Base-by-base conservation (phyloP, 805 yeast genomes). In the Saccharomycopsis capsularis region DNA sequence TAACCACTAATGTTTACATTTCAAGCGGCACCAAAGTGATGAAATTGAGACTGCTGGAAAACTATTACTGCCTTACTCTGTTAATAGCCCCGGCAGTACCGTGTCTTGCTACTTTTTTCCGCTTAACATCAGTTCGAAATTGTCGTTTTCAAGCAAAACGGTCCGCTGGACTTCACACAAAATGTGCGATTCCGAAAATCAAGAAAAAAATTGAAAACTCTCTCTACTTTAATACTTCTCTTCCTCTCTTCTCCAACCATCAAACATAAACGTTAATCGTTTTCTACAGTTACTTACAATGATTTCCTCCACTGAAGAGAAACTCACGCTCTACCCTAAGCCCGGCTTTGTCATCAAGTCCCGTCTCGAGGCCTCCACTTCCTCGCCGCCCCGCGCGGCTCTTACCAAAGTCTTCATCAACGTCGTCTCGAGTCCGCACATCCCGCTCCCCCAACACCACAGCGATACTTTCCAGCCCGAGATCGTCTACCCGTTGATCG, bases 291-390 rank as follows among this genome's bases (percentile, higher is more conserved):
- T 27, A 7, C 13, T 27, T 27, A 7, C 32, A 7, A 29, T 29
- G 32, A 29, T 29, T 29, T 29, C 32, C 13, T 6, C 19, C 19
- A 18, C 13, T 5, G 18, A 9, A 9, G 18, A 34, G 18, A 34
- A 34, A 16, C 25, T 48, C 13, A 39, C 37, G 16, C 25, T 72
- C 3, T 56, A 64, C 7, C 95, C 95, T 0, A 66, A 60, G 16
- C 82, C 93, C 0, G 83, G 79, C 3, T 86, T 85, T 63, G 95
- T 85, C 21, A 71, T 85, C 34, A 87, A 87, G 62, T 74, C 90
- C 0, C 67, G 70, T 48, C 64, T 82, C 1, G 62, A 71, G 21
- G 65, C 68, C 16, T 64, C 69, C 22, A 59, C 57, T 53, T 54
- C 53, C 61, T 60, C 49, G 61, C 57, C 21, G 46, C 24, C 32